phyloP scores from a whole-genome alignment of 148 eudicot genomes.

The Chenopodium suecicum region DNA sequence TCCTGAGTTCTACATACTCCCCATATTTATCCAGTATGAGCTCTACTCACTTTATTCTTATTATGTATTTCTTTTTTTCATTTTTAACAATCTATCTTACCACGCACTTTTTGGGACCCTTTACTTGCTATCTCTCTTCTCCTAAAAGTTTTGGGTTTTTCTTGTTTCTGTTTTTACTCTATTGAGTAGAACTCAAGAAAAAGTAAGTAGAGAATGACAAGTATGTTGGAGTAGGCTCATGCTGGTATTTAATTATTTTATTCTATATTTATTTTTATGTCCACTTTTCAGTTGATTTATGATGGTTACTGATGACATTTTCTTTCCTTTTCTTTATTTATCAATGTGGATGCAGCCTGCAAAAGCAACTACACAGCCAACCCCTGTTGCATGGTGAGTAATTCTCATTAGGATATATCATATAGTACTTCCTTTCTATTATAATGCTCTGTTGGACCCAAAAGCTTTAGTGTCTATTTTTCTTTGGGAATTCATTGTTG shows the following conservation, averaged over 20 bases:
- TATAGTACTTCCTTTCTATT: background rate
- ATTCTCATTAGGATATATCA: background rate
- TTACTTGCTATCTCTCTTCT: no score
- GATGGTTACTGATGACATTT: background rate
- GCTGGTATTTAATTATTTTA: constrained; percentile 3
- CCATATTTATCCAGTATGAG: no score
- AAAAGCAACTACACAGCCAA: constrained; percentile 71
- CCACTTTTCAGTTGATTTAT: constrained; percentile 3
- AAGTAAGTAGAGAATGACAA: background rate
- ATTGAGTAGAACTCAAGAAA: no score
- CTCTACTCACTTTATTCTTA: no score
- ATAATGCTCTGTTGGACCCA: background rate
- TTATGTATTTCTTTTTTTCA: no score
- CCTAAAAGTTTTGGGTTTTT: no score
- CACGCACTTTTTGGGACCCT: no score
- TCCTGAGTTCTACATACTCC: no score
- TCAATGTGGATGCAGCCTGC: constrained; percentile 52
- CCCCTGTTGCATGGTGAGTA: constrained; percentile 95
- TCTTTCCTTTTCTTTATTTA: background rate
- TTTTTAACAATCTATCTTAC: no score
- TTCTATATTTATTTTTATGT: background rate
- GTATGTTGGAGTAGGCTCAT: constrained; percentile 1
- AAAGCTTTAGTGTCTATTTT: background rate
- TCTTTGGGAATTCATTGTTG: background rate
- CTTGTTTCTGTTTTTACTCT: no score